Evolutionary conservation across 768 basidiomycete genomes (phyloP).

Genomic region (Nidularia pulvinata): DNA sequence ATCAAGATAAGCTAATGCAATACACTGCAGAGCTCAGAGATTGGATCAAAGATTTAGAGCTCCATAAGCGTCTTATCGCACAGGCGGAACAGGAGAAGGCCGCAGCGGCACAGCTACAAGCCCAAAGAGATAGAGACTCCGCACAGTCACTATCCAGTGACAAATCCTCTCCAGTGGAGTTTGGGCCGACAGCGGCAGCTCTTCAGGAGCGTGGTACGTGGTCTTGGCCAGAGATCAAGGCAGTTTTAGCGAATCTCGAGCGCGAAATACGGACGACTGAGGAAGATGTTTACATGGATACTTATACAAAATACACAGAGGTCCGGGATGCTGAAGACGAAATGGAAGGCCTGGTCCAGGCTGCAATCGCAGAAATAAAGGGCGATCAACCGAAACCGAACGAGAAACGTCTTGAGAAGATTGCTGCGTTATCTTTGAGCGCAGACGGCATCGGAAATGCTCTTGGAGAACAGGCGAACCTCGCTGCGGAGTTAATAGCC

Average conservation of each 20-base stretch:
- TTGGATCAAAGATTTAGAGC: conserved; percentile 24
- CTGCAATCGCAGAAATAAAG: neutral
- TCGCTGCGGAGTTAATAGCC: conserved; percentile 5
- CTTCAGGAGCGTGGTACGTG: conserved; percentile 9
- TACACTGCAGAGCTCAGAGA: conserved; percentile 24
- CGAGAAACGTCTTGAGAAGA: neutral
- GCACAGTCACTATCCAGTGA: neutral
- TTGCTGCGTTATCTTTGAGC: neutral
- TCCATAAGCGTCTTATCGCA: conserved; percentile 11
- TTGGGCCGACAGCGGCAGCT: neutral
- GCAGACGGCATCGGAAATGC: neutral
- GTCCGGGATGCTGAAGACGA: conserved; percentile 64
- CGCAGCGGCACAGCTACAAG: neutral
- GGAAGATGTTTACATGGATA: conserved; percentile 13
- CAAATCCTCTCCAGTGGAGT: neutral
- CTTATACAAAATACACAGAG: conserved; percentile 19
- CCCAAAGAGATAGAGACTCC: neutral
- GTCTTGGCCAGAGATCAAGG: conserved; percentile 19
- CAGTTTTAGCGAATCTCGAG: conserved; percentile 10
- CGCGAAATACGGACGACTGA: conserved; percentile 2
- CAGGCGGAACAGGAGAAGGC: neutral
- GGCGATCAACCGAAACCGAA: neutral
- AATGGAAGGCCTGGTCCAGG: conserved; percentile 50
- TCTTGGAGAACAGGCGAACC: neutral
- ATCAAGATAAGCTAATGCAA: conserved; percentile 15